These are phyloP conservation scores for Halophytophthora batemanensis DNA, from an alignment of 352 stramenopile species.

Conservation along the genomic window DNA sequence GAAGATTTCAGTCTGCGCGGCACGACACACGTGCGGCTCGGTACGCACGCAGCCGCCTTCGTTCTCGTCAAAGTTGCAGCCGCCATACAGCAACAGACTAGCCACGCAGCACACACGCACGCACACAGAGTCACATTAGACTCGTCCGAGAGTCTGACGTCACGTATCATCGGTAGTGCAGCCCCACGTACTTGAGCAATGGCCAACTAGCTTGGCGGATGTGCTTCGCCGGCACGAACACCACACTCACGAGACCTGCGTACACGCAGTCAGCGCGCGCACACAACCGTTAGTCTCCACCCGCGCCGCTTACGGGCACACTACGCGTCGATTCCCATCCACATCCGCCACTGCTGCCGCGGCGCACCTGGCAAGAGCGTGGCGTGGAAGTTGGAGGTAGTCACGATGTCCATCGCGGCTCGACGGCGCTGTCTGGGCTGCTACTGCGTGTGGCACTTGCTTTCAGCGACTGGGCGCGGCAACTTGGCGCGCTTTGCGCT, in stretches of 20 bases:
- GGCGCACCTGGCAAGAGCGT: constrained; percentile 73
- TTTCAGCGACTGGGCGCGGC: not conserved
- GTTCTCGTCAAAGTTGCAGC: constrained; percentile 79
- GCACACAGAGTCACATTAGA: not conserved
- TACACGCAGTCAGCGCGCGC: not conserved
- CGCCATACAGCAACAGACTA: constrained; percentile 79
- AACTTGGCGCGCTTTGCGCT: too few species aligned
- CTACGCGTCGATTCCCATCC: not conserved
- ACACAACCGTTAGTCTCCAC: not conserved
- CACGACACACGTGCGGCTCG: constrained; percentile 62
- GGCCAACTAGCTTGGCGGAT: constrained; percentile 74
- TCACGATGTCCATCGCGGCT: constrained; percentile 78
- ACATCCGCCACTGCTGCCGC: not conserved
- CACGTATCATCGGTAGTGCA: too few species aligned
- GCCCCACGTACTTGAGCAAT: constrained; percentile 68
- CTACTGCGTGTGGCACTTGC: not conserved
- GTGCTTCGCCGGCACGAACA: constrained; percentile 71
- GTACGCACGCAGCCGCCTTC: constrained; percentile 42
- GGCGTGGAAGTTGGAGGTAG: constrained; percentile 88
- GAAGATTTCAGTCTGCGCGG: constrained; percentile 81
- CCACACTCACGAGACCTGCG: constrained; percentile 70
- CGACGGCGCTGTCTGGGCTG: not conserved
- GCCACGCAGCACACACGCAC: constrained; percentile 7
- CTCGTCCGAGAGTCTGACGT: not conserved
- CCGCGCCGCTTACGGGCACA: not conserved